Base-by-base conservation (phyloP, 345 rosid genomes). In the Euclidium syriacum region DNA sequence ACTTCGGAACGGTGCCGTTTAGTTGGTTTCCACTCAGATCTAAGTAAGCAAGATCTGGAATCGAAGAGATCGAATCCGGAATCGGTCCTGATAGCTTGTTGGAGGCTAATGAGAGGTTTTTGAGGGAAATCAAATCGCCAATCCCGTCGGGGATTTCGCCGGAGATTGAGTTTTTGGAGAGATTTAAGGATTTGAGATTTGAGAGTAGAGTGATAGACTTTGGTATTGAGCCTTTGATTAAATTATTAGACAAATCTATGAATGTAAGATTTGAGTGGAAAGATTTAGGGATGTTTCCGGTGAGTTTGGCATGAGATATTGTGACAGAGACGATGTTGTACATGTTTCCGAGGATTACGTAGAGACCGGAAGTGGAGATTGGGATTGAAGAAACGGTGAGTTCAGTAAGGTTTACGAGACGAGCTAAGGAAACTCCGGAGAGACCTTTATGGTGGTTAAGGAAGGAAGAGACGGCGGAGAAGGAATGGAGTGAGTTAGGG, bases 1-100 rank as follows among this genome's bases (percentile, higher is more conserved):
- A 90, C 53, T 46, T 74, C 1, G 99, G 99, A 11, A 94, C 73
- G 2, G 96, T 87, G 44, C 97, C 97, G 70, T 94, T 94, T 64
- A 94, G 72, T 75, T 87, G 87, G 49, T 94, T 94, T 1, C 86
- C 81, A 54, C 97, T 83, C 79, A 94, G 88, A 85, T 94, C 99
- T 68, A 85, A 71, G 18, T 84, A 85, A 18, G 77, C 62, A 27
- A 94, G 71, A 11, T 84, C 95, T 7, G 88, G 84, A 24, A 90
- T 79, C 27, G 95, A 78, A 2, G 96, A 78, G 66, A 94, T 65
- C 1, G 99, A 82, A 38, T 75, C 88, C 4, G 99, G 99, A 59
- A 94, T 73, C 14, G 88, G 39, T 34, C 99, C 99, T 5, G 97
- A 89, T 9, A 94, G 52, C 9, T 88, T 82, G 73, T 94, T 94